These are phyloP conservation scores for Clonostachys sp. DNA, from an alignment of 2,329 filamentous ascomycete genomes.

Conservation along the genomic window DNA sequence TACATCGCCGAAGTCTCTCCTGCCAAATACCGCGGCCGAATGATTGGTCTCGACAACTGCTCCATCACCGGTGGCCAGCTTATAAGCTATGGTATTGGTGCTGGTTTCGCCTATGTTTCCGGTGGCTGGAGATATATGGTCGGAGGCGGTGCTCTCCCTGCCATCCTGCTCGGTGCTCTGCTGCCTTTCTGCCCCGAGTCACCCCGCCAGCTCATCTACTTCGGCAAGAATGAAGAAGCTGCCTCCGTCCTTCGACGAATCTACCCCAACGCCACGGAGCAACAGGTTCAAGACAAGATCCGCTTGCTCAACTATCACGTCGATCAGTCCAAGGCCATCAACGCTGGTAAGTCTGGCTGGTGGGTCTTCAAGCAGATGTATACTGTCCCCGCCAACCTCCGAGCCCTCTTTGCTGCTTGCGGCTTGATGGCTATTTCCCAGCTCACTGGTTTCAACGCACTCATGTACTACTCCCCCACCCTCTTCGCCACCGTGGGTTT, in stretches of 20 bases:
- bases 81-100: conserved; percentile 16
- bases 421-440: conserved; percentile 34
- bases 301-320: too few species aligned
- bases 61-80: conserved; percentile 12
- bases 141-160: conserved; percentile 9
- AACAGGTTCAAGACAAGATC: conserved; percentile 19
- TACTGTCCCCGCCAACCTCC: conserved; percentile 24
- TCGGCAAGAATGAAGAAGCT: conserved; percentile 19
- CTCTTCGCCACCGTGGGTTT: conserved; percentile 13
- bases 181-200: conserved; percentile 11
- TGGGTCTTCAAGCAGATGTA: conserved; percentile 17
- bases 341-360: conserved; percentile 5
- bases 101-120: conserved; percentile 22
- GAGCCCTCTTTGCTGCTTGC: conserved; percentile 33
- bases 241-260: background rate
- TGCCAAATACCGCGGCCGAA: conserved; percentile 12
- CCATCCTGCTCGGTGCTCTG: conserved; percentile 8
- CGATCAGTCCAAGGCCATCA: too few species aligned
- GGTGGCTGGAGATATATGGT: conserved; percentile 14
- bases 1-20: conserved; percentile 15
- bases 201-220: conserved; percentile 12
- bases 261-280: conserved; percentile 12
- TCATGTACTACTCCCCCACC: conserved; percentile 14
- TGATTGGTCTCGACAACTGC: conserved; percentile 14
- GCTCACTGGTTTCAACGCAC: conserved; percentile 12